Evolutionary conservation across 371 early-diverging fungal genomes (phyloP).

Genomic region (Sporodiniella umbellata): DNA sequence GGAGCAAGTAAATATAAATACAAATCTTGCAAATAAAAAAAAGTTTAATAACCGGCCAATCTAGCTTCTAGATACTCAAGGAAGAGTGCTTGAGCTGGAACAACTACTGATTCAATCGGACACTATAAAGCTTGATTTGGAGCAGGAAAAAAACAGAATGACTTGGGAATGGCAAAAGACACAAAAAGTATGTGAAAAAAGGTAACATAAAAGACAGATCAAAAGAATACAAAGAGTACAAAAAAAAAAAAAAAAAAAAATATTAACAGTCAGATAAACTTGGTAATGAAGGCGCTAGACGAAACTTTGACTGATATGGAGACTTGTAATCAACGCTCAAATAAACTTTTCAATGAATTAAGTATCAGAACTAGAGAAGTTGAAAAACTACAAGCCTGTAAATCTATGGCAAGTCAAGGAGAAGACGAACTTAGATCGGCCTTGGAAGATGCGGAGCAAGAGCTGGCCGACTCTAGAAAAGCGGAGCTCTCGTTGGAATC

Average conservation of each 20-base stretch:
- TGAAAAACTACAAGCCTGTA: conserved; percentile 18
- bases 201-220: too few relatives aligned
- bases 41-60: too few relatives aligned
- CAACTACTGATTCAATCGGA: conserved; percentile 33
- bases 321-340: conserved; percentile 12
- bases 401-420: conserved; percentile 16
- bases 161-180: conserved; percentile 40
- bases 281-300: conserved; percentile 19
- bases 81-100: conserved; percentile 25
- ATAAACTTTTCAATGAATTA: conserved; percentile 13
- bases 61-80: conserved; percentile 17
- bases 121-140: conserved; percentile 19
- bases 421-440: conserved; percentile 16
- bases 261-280: conserved; percentile 1
- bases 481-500: conserved; percentile 39
- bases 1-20: conserved; percentile 23
- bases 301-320: conserved; percentile 22
- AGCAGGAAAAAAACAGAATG: conserved; percentile 23
- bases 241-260: neutral
- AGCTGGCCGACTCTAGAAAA: conserved; percentile 36
- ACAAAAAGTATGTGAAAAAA: conserved; percentile 32
- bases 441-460: conserved; percentile 46
- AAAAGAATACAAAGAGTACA: neutral
- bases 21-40: neutral
- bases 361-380: conserved; percentile 16